Conservation (phyloP, 495 filamentous ascomycete species). For the Penicillium samsonianum region DNA sequence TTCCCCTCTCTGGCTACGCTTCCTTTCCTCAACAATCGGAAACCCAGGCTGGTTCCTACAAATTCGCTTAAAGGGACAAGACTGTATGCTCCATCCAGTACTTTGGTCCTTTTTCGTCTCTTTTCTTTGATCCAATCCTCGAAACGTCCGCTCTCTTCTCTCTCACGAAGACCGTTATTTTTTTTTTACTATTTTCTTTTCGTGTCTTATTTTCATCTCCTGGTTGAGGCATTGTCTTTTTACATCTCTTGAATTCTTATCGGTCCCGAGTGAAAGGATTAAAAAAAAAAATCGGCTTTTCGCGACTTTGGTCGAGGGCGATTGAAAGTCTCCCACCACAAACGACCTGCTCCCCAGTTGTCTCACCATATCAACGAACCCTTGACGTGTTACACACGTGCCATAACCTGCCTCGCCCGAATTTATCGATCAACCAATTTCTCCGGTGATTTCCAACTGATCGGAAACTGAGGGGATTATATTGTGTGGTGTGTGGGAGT, state of each 20-base stretch:
- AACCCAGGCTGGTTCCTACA: slow-evolving; percentile 30
- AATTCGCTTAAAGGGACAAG: neutral
- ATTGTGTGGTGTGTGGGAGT: slow-evolving; percentile 23
- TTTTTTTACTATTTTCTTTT: slow-evolving; percentile 8
- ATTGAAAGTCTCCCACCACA: slow-evolving; percentile 7
- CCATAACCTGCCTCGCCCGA: neutral
- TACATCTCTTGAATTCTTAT: slow-evolving; percentile 7
- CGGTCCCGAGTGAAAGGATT: slow-evolving; percentile 1
- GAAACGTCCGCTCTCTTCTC: neutral
- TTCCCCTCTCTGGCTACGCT: slow-evolving; percentile 11
- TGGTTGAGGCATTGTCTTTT: slow-evolving; percentile 27
- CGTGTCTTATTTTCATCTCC: slow-evolving; percentile 22
- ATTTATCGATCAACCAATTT: neutral
- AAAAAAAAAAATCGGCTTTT: slow-evolving; percentile 6
- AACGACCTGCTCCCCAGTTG: neutral
- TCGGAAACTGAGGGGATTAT: slow-evolving; percentile 24
- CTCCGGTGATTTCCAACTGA: slow-evolving; percentile 6
- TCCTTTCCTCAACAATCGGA: slow-evolving; percentile 20
- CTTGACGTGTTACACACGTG: neutral
- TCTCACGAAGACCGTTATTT: slow-evolving; percentile 7
- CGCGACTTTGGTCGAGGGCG: slow-evolving; percentile 12
- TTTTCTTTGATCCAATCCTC: slow-evolving; percentile 10
- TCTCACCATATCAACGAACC: slow-evolving; percentile 5
- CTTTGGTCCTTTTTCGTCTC: neutral
- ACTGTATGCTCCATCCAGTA: slow-evolving; percentile 5